Evolutionary conservation across 2,329 filamentous ascomycete genomes (phyloP).

Genomic region (Aspergillus costaricaensis): DNA sequence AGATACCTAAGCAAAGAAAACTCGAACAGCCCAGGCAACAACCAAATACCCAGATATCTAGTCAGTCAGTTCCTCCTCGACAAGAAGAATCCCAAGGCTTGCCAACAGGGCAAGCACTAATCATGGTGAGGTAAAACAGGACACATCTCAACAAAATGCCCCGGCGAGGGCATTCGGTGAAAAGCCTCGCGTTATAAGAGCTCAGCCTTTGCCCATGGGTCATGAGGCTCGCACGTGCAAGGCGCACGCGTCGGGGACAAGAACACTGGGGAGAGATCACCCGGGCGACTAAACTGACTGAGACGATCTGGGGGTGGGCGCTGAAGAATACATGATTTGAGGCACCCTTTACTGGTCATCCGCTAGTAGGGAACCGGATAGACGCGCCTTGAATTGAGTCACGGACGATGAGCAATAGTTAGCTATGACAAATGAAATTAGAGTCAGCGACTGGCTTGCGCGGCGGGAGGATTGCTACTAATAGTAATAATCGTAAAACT

Average conservation of each 20-base stretch:
- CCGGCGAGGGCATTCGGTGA: not conserved
- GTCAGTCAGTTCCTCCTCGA: slow-evolving; percentile 8
- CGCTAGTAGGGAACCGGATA: not conserved
- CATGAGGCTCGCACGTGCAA: slow-evolving; percentile 23
- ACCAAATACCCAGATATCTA: not conserved
- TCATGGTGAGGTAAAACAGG: slow-evolving; percentile 7
- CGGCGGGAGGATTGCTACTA: no score
- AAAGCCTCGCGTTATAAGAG: slow-evolving; percentile 13
- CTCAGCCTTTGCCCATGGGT: slow-evolving; percentile 19
- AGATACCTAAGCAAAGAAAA: not conserved
- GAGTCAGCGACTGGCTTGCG: not conserved
- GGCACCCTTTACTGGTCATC: slow-evolving; percentile 4
- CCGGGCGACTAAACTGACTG: slow-evolving; percentile 16
- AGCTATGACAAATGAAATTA: slow-evolving; percentile 9
- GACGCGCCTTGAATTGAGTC: slow-evolving; percentile 13
- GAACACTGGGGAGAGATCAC: slow-evolving; percentile 14
- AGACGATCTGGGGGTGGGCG: not conserved
- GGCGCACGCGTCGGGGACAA: slow-evolving; percentile 21
- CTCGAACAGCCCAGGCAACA: not conserved
- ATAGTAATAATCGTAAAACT: no score
- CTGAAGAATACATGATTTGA: slow-evolving; percentile 4
- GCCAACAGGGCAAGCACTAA: slow-evolving; percentile 1
- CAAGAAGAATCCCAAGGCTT: slow-evolving; percentile 10
- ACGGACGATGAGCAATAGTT: not conserved
- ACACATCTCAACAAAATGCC: not conserved